Base-by-base conservation (phyloP, 2,329 filamentous ascomycete genomes). In the Talaromyces albobiverticillius region DNA sequence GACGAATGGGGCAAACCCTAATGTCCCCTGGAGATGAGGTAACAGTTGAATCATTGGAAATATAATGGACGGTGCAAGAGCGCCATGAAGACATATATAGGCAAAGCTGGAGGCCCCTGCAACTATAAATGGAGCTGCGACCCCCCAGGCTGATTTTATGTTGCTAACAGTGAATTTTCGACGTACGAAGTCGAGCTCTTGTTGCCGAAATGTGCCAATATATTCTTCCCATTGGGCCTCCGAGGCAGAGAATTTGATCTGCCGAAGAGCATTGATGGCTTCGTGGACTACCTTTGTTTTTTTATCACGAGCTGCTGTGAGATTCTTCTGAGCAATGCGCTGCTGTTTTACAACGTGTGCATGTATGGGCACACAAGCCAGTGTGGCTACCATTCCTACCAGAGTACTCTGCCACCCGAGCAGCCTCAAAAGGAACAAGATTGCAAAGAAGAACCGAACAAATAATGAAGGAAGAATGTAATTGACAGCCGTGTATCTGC, bases 221-320 rank as follows among this genome's bases (percentile, higher is more conserved):
- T 85, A 87, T n/a, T 78, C 76, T 67, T 91, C 84, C 89, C 89
- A 93, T 61, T 88, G 83, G 18, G 76, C 72, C 67, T 93, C 89
- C 2, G 90, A 71, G 1, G 88, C 89, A 0, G 88, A 87, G 62
- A 93, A 91, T 64, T 93, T 93, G 72, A 93, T 90, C 68, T 93
- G 89, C 1, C 88, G 82, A 59, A 93, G 92, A 9, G 89, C 88
- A 61, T 88, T 82, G 1, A 93, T 73, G 0, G 86, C 87, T 68
- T 93, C 89, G 1, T 87, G 88, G 25, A 93, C 80, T 14, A 90
- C 81, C 0, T 81, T 85, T 71, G 91, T 79, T 69, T 92, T 92
- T 53, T 83, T 78, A 66, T 93, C 89, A 42, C 88, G 79, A 22
- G 85, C 77, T 64, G 87, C 88, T 87, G 92, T 92, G 48, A 93